Percentiles rank a stretch among this genome's conserved stretches.
Conservation (phyloP, 345 rosid species). For the Pseudoturritis turrita region DNA sequence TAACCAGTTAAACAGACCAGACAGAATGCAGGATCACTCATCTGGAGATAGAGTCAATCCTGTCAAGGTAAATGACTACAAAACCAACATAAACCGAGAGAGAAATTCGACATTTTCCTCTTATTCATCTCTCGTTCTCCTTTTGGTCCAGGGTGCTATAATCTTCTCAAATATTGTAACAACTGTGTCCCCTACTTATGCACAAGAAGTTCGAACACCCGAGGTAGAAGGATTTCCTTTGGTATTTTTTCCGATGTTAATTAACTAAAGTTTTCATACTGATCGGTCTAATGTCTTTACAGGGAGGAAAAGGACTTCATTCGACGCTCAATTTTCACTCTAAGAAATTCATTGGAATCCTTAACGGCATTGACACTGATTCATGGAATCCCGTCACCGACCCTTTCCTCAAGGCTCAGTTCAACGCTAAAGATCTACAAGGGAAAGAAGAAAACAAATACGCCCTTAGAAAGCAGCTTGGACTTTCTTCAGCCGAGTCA, state of each 20-base stretch:
- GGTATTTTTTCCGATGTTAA: neutral
- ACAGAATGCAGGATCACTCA: conserved; percentile 92
- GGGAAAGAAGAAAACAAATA: conserved; percentile 85
- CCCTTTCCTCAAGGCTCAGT: conserved; percentile 71
- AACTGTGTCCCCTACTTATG: conserved; percentile 95
- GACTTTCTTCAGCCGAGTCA: conserved; percentile 67
- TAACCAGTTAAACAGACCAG: conserved; percentile 81
- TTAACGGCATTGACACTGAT: conserved; percentile 90
- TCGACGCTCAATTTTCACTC: conserved; percentile 75
- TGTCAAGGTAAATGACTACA: conserved; percentile 53
- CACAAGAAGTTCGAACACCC: conserved; percentile 86
- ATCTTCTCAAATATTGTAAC: conserved; percentile 97
- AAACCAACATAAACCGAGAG: neutral
- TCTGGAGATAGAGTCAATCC: conserved; percentile 78
- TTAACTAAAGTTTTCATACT: neutral
- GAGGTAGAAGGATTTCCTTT: conserved; percentile 46
- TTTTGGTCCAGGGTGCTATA: conserved; percentile 70
- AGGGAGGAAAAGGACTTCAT: conserved; percentile 96
- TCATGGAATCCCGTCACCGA: conserved; percentile 96
- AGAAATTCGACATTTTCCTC: neutral
- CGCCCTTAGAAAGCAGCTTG: conserved; percentile 62
- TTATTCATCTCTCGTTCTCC: neutral
- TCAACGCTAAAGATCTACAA: conserved; percentile 69
- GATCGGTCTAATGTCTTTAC: neutral
- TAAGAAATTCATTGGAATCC: conserved; percentile 83